Evolutionary conservation across 352 stramenopile genomes (phyloP), one percentile per base, ranked within the genome.

Genomic region (Globisporangium abappressorium): DNA sequence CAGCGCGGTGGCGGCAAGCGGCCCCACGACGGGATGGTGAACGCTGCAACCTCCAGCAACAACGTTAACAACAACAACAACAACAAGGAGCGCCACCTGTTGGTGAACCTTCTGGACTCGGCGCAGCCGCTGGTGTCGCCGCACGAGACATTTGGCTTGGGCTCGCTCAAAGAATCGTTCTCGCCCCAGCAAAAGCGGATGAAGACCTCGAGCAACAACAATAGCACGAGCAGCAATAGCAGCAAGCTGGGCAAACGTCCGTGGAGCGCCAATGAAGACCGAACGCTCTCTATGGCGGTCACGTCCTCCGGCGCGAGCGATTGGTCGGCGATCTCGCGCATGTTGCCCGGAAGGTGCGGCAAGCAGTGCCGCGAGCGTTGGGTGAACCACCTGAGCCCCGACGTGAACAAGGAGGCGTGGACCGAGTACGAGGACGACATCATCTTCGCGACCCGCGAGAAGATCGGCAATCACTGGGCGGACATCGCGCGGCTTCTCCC

Each of bases 281-380:
- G 80, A 3, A 74, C 78, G 2, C 69, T 94, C 28, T 77, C 76
- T 0, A 62, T 85, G 12, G 80, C 84, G 0, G 83, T 92, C 18
- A 71, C 84, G 30, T 78, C 81, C 14, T 81, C 76, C 0, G 84
- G 84, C 0, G 78, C 84, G 8, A 91, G 80, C 26, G 84, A 94
- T 65, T 99, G 97, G 97, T 97, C 93, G 1, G 78, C 92, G 33
- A 99, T 99, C 76, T 96, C 96, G 0, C 74, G 75, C 8, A 77
- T 98, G 30, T 74, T 99, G 15, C 94, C 94, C 5, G 96, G 96
- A 3, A 84, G 97, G 8, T 97, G 96, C 55, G 95, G 94, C 20
- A 99, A 99, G 70, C 96, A 99, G 74, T 99, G 97, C 75, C 83
- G 96, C 5, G 97, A 99, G 74, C 89, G 96, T 20, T 99, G 96